Evolutionary conservation across 148 eudicot species (phyloP).

Genomic region (Dianthus caryophyllus): DNA sequence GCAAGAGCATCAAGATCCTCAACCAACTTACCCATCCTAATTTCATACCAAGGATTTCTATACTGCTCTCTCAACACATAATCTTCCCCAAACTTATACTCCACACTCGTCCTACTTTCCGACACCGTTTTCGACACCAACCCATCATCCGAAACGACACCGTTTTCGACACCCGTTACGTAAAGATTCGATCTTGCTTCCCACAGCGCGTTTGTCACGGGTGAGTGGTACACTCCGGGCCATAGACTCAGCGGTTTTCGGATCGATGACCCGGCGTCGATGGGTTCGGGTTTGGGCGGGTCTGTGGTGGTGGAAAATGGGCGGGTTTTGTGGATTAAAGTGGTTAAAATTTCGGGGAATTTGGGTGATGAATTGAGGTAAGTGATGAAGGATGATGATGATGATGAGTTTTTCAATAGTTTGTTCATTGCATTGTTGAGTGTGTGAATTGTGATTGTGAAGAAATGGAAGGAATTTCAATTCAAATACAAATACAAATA

Average conservation of each 20-base stretch:
- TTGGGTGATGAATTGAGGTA: neutral
- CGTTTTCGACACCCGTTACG: slow-evolving; percentile 31
- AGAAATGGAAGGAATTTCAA: too few relatives aligned
- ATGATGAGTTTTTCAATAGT: slow-evolving; percentile 14
- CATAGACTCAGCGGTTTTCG: slow-evolving; percentile 76
- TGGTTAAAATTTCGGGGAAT: slow-evolving; percentile 4
- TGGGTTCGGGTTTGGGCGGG: slow-evolving; percentile 16
- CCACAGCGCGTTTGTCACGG: slow-evolving; percentile 89
- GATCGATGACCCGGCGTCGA: slow-evolving; percentile 71
- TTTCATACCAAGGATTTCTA: slow-evolving; percentile 83
- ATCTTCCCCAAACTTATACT: slow-evolving; percentile 64
- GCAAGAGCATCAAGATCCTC: slow-evolving; percentile 98
- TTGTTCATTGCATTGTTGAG: too few relatives aligned
- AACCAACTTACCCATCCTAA: slow-evolving; percentile 80
- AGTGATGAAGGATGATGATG: neutral
- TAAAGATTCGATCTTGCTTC: slow-evolving; percentile 69
- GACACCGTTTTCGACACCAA: slow-evolving; percentile 53
- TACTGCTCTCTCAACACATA: slow-evolving; percentile 77
- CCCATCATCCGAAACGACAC: slow-evolving; percentile 12
- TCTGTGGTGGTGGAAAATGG: slow-evolving; percentile 13
- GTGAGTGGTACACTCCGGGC: slow-evolving; percentile 93
- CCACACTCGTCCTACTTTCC: slow-evolving; percentile 59
- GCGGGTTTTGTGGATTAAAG: slow-evolving; percentile 14
- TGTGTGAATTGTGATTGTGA: too few relatives aligned
- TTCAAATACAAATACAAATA: too few relatives aligned